These are phyloP conservation scores for Talaromyces sp. DNA, from an alignment of 2,329 filamentous ascomycete genomes.

Conservation along the genomic window DNA sequence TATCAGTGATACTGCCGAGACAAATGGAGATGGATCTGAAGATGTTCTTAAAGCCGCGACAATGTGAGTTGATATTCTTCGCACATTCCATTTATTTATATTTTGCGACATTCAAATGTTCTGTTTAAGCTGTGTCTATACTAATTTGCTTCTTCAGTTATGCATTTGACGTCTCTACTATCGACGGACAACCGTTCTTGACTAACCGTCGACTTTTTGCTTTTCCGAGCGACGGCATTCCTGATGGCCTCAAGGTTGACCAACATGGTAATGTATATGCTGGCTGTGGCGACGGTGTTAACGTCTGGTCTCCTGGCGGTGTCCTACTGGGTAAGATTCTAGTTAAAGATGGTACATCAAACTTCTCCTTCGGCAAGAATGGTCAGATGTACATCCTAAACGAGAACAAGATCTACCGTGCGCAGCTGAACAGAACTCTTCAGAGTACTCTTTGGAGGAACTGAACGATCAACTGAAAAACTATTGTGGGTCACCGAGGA, in stretches of 20 bases:
- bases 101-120: neutral
- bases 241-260: slow-evolving; percentile 55
- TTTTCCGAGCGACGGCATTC: slow-evolving; percentile 51
- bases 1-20: slow-evolving; percentile 44
- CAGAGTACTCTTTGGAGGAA: slow-evolving; percentile 19
- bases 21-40: slow-evolving; percentile 24
- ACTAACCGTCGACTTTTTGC: slow-evolving; percentile 57
- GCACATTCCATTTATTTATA: neutral
- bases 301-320: slow-evolving; percentile 57
- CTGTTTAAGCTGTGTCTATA: neutral
- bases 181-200: slow-evolving; percentile 46
- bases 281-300: slow-evolving; percentile 58
- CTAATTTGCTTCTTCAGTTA: slow-evolving; percentile 35
- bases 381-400: slow-evolving; percentile 47
- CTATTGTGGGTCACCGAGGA: no score
- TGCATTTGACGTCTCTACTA: slow-evolving; percentile 51
- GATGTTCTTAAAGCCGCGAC: slow-evolving; percentile 23
- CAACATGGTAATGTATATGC: slow-evolving; percentile 59
- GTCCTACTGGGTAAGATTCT: slow-evolving; percentile 61
- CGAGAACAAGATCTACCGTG: slow-evolving; percentile 50
- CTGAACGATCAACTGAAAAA: neutral
- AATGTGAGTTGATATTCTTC: slow-evolving; percentile 28
- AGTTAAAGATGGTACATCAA: slow-evolving; percentile 50
- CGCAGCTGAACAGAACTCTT: slow-evolving; percentile 36
- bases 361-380: slow-evolving; percentile 54